A percentile compares a stretch with the other conserved stretches of the same genome.
These are phyloP conservation scores for Colletotrichum gloeosporioides DNA, from an alignment of 2,329 filamentous ascomycete genomes.

Conservation along the genomic window DNA sequence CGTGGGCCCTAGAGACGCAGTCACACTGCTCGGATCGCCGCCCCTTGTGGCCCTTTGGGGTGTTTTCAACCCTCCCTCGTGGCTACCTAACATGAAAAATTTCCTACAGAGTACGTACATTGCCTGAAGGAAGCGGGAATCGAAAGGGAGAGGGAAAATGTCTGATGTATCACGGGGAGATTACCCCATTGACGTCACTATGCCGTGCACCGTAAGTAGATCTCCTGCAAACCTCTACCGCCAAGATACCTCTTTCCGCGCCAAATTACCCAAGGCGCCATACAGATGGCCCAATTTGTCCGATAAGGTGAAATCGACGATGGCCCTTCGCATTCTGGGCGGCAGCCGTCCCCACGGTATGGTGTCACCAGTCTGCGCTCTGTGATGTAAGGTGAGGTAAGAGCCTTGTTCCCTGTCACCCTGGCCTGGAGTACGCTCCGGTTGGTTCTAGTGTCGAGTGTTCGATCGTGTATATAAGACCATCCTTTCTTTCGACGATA, in stretches of 20 bases:
- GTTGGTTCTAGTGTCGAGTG: background rate
- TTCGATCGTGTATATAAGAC: constrained; percentile 8
- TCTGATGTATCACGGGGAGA: constrained; percentile 16
- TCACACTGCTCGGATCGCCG: background rate
- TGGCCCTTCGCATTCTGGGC: background rate
- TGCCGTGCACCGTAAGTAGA: constrained; percentile 13
- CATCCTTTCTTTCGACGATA: background rate
- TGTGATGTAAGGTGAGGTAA: constrained; percentile 17
- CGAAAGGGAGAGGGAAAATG: background rate
- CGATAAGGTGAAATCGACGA: background rate
- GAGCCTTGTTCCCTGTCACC: background rate
- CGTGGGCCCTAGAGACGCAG: background rate
- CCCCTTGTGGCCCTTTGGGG: background rate
- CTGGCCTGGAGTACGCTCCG: background rate
- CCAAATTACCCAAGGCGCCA: background rate
- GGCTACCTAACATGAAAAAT: background rate
- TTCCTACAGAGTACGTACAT: background rate
- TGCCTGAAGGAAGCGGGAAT: background rate
- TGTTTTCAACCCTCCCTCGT: background rate
- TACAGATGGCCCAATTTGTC: background rate
- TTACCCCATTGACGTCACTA: constrained; percentile 18
- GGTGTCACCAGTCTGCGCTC: constrained; percentile 1
- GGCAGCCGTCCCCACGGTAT: background rate
- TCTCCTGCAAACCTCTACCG: background rate
- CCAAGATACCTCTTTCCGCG: background rate